Evolutionary conservation across 108 stramenopile species (phyloP).

Genomic region (Pseudonitzschia pungens): DNA sequence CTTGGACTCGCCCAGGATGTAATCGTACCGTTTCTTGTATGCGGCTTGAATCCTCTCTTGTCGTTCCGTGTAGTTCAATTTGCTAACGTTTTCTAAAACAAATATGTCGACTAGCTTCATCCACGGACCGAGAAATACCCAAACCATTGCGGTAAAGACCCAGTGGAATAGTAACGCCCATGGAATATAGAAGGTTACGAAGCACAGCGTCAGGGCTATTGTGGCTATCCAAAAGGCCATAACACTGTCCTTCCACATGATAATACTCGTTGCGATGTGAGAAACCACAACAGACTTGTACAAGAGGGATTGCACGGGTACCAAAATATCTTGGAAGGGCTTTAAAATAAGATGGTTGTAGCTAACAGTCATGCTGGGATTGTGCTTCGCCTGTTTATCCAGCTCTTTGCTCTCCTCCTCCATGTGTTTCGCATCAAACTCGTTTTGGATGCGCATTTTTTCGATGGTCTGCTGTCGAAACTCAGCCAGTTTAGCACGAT

Average conservation of each 20-base stretch:
- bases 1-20: constrained; percentile 16
- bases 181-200: constrained; percentile 45
- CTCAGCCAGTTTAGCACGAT: not conserved
- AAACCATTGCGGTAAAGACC: constrained; percentile 51
- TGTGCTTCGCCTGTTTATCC: constrained; percentile 15
- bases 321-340: constrained; percentile 39
- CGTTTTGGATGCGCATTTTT: constrained; percentile 13
- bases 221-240: constrained; percentile 48
- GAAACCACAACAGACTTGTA: constrained; percentile 35
- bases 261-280: constrained; percentile 46
- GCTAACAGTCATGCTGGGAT: constrained; percentile 5
- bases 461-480: constrained; percentile 23
- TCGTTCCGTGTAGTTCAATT: constrained; percentile 5
- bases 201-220: constrained; percentile 34
- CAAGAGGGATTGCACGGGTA: constrained; percentile 44
- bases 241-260: constrained; percentile 58
- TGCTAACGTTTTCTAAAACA: constrained; percentile 24
- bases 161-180: constrained; percentile 60
- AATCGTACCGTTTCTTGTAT: constrained; percentile 18
- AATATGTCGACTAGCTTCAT: constrained; percentile 77
- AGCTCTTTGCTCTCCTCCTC: constrained; percentile 8
- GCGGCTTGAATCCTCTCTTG: constrained; percentile 18
- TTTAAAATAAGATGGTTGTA: constrained; percentile 4
- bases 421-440: constrained; percentile 3
- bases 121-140: constrained; percentile 69